These are phyloP conservation scores for Saxophila tyrrhenica DNA, from an alignment of 495 filamentous ascomycete species.

Conservation along the genomic window DNA sequence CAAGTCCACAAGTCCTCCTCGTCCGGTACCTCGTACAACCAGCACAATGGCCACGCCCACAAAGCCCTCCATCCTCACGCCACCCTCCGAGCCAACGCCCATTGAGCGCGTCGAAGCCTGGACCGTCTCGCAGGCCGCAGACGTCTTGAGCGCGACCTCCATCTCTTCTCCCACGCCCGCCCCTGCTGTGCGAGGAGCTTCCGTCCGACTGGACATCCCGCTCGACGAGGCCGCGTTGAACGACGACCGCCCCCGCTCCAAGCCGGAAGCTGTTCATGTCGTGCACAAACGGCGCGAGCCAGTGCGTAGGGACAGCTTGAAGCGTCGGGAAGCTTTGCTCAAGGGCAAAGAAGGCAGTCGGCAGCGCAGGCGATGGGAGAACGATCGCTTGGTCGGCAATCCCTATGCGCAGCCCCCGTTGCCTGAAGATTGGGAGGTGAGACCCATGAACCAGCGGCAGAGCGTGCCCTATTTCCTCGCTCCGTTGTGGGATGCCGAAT, in stretches of 20 bases:
- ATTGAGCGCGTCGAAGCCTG: constrained; percentile 21
- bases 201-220: constrained; percentile 30
- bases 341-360: constrained; percentile 90
- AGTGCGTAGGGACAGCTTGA: constrained; percentile 48
- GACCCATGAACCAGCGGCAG: constrained; percentile 64
- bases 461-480: constrained; percentile 83
- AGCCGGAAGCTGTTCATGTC: constrained; percentile 9
- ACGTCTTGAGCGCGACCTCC: constrained; percentile 7
- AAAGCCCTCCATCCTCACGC: not conserved
- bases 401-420: constrained; percentile 75
- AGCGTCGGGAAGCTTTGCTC: constrained; percentile 64
- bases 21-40: not conserved
- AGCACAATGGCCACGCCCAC: not conserved
- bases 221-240: constrained; percentile 25
- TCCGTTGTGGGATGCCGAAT: constrained; percentile 67
- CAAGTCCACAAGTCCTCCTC: not conserved
- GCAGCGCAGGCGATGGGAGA: constrained; percentile 85
- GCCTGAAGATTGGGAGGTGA: constrained; percentile 67
- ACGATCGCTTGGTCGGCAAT: constrained; percentile 78
- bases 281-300: constrained; percentile 23
- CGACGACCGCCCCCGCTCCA: not conserved
- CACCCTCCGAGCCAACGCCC: constrained; percentile 5
- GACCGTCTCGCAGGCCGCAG: constrained; percentile 13
- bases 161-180: not conserved
- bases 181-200: constrained; percentile 15